These are phyloP conservation scores for Echites panduratus DNA, from an alignment of 257 asterid genomes.

Conservation along the genomic window DNA sequence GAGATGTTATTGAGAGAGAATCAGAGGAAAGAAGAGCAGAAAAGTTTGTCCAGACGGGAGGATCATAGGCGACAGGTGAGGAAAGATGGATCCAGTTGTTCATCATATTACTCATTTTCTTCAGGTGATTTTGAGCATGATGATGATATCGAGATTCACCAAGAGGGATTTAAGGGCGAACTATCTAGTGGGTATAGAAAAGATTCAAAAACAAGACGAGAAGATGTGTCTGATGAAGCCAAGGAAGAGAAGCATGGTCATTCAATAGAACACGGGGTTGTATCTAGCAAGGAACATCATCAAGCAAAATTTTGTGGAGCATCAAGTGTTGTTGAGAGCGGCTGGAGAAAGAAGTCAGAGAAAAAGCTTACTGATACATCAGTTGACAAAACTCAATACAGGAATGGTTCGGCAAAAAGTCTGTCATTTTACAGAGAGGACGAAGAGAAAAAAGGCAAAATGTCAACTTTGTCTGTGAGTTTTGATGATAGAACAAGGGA, in stretches of 20 bases:
- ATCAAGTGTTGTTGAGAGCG: slow-evolving; percentile 39
- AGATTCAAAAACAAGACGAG: slow-evolving; percentile 32
- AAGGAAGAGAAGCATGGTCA: slow-evolving; percentile 29
- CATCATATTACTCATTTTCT: slow-evolving; percentile 70
- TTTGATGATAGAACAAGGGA: slow-evolving; percentile 32
- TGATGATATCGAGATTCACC: slow-evolving; percentile 39
- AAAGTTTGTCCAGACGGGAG: slow-evolving; percentile 30
- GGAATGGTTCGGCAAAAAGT: slow-evolving; percentile 32
- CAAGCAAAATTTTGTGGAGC: slow-evolving; percentile 26
- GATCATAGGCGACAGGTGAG: slow-evolving; percentile 42
- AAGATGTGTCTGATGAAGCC: slow-evolving; percentile 26
- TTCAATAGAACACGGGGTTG: slow-evolving; percentile 33
- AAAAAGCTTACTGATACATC: slow-evolving; percentile 68
- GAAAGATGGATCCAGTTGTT: slow-evolving; percentile 68
- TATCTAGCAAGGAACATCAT: slow-evolving; percentile 33
- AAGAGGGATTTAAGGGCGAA: slow-evolving; percentile 33
- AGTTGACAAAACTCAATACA: slow-evolving; percentile 38
- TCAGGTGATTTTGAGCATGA: slow-evolving; percentile 58
- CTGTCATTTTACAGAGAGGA: slow-evolving; percentile 29
- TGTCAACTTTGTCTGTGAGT: slow-evolving; percentile 25
- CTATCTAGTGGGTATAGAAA: slow-evolving; percentile 24
- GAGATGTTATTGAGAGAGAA: slow-evolving; percentile 19
- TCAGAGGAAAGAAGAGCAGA: slow-evolving; percentile 39
- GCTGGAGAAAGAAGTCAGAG: slow-evolving; percentile 78
- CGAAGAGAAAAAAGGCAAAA: slow-evolving; percentile 30